Base-by-base conservation (phyloP, 768 basidiomycete genomes). In the Daedaleopsis nitida region DNA sequence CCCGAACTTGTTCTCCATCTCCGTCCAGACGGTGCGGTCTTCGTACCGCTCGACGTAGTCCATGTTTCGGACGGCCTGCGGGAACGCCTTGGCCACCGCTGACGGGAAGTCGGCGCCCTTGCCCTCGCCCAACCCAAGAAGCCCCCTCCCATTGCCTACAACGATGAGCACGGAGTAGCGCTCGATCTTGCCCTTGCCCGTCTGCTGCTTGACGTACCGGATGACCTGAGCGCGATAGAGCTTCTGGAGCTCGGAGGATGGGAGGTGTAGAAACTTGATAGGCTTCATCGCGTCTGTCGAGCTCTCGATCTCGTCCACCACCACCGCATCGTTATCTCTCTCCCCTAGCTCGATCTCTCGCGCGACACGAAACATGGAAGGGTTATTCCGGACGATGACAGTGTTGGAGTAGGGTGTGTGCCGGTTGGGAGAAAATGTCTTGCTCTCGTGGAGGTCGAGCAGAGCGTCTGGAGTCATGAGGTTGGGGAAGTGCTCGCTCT, bases 41-140 rank as follows among this genome's bases (percentile, higher is more conserved):
- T 99, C 96, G 75, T 94, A 98, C n/a, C 94, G 86, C 65, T 92
- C 89, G 57, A 99, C 93, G 68, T 81, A 89, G 74, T 98, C 97
- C 89, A 98, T 89, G 69, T 88, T 91, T 63, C 88, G 82, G 32
- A 96, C 80, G 2, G 94, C 97, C 78, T 85, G 75, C 38, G 79
- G 74, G 64, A 83, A 75, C n/a, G 89, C 82, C 71, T 87, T 86
- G 49, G 73, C 74, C 16, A 80, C 70, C 2, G 91, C 92, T 17
- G 78, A 74, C 8, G 78, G 60, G 1, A 68, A 67, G 42, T 90
- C 86, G 2, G 73, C 75, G 72, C 89, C 86, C 73, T 94, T 95
- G 58, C 86, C 93, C 70, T 91, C 84, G 4, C 94, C 94, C 39
- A 86, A 80, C 4, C 94, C 94, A 0, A 96, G 86, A 27, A 95